Conservation (phyloP, 2,329 filamentous ascomycete species). For the Bipolaris cookei region DNA sequence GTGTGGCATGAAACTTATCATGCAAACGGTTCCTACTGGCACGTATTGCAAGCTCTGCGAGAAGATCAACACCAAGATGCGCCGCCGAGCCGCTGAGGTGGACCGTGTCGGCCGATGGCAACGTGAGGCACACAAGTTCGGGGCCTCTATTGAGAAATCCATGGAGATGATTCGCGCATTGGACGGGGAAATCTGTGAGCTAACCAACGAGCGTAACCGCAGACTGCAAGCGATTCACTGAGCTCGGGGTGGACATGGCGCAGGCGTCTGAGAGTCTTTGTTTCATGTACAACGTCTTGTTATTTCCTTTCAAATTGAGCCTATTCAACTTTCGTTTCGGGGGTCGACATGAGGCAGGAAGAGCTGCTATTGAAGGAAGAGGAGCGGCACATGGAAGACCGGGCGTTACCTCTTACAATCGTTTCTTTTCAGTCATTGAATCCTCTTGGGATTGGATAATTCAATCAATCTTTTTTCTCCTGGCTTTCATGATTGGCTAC, state of each 20-base stretch:
- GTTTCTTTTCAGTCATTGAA: slow-evolving; percentile 41
- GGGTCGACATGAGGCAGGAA: slow-evolving; percentile 39
- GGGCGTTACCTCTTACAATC: slow-evolving; percentile 49
- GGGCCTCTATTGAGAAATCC: slow-evolving; percentile 69
- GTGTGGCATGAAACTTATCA: slow-evolving; percentile 90
- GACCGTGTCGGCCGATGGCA: slow-evolving; percentile 79
- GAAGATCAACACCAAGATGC: slow-evolving; percentile 84
- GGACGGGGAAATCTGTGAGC: slow-evolving; percentile 69
- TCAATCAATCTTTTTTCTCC: slow-evolving; percentile 35
- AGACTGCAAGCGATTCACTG: slow-evolving; percentile 45
- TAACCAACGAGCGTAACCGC: slow-evolving; percentile 62
- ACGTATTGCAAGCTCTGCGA: slow-evolving; percentile 84
- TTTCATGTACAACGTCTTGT: slow-evolving; percentile 47
- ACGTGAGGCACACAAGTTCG: slow-evolving; percentile 67
- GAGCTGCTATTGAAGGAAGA: slow-evolving; percentile 37
- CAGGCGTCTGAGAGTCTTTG: slow-evolving; percentile 38
- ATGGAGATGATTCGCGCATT: slow-evolving; percentile 75
- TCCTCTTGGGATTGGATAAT: slow-evolving; percentile 38
- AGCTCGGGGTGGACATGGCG: slow-evolving; percentile 28
- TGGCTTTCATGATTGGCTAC: slow-evolving; percentile 40
- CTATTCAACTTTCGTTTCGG: slow-evolving; percentile 44
- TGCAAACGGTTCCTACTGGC: slow-evolving; percentile 68
- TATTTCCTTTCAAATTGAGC: slow-evolving; percentile 33
- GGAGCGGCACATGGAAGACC: slow-evolving; percentile 35
- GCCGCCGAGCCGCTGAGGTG: slow-evolving; percentile 75